Conservation (phyloP, 2,329 filamentous ascomycete genomes). For the Juglanconis oblonga region DNA sequence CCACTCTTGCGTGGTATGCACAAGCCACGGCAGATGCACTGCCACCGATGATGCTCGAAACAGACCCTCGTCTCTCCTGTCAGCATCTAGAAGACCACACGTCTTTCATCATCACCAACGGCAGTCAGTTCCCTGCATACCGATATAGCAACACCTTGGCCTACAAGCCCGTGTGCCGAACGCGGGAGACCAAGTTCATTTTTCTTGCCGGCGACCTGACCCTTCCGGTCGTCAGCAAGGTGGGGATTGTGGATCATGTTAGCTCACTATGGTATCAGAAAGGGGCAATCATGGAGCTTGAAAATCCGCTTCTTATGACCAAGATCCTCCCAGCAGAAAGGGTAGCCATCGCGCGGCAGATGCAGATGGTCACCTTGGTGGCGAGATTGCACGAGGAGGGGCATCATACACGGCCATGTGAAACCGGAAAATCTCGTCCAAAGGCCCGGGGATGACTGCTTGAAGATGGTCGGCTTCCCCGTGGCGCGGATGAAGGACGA, state of each 20-base stretch:
- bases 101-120: not conserved
- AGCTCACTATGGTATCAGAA: constrained; percentile 12
- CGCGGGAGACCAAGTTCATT: too few species aligned
- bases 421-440: constrained; percentile 5
- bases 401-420: constrained; percentile 7
- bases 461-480: constrained; percentile 4
- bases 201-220: too few species aligned
- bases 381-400: constrained; percentile 1
- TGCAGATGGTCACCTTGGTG: constrained; percentile 4
- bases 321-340: constrained; percentile 5
- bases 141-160: constrained; percentile 5
- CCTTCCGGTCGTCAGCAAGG: not conserved
- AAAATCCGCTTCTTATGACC: constrained; percentile 1
- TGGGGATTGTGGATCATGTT: constrained; percentile 12
- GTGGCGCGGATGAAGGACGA: constrained; percentile 5
- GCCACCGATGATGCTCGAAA: constrained; percentile 10
- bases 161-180: constrained; percentile 5
- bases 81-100: constrained; percentile 5
- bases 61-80: constrained; percentile 9
- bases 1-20: constrained; percentile 1
- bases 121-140: not conserved
- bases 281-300: constrained; percentile 1
- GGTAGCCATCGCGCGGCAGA: constrained; percentile 1
- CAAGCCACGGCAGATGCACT: not conserved
- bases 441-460: not conserved